Conservation (phyloP, 1,284 basidiomycete species). For the Lignosus rhinocerotis region DNA sequence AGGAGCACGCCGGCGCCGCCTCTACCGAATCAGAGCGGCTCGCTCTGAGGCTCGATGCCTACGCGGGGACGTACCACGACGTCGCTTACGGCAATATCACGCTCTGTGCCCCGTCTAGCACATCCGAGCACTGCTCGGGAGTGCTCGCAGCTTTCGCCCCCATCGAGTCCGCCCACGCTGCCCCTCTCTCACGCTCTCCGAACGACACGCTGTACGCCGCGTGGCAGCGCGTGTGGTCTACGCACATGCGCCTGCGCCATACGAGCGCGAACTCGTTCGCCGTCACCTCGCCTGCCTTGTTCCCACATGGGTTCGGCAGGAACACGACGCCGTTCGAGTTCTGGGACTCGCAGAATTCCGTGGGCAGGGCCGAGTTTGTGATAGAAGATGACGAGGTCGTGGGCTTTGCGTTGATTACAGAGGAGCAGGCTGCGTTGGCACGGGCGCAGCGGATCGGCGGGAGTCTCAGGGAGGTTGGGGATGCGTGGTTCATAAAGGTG, state of each 20-base stretch:
- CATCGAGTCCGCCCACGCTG: neutral
- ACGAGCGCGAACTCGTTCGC: constrained; percentile 18
- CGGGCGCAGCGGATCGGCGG: neutral
- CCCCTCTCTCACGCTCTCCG: neutral
- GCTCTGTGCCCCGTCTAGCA: constrained; percentile 33
- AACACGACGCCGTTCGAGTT: constrained; percentile 32
- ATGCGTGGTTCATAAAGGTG: constrained; percentile 8
- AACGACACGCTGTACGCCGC: constrained; percentile 17
- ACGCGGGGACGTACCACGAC: constrained; percentile 36
- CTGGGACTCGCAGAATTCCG: constrained; percentile 12
- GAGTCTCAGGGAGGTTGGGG: constrained; percentile 2
- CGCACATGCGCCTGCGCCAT: constrained; percentile 29
- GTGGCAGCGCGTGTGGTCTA: constrained; percentile 28
- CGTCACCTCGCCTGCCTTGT: constrained; percentile 22
- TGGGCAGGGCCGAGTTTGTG: constrained; percentile 22
- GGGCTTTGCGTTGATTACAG: constrained; percentile 8
- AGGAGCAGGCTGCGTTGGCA: constrained; percentile 6
- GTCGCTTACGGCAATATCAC: constrained; percentile 38
- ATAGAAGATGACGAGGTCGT: constrained; percentile 8
- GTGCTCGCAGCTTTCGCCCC: constrained; percentile 29
- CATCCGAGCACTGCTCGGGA: constrained; percentile 28
- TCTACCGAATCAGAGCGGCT: neutral
- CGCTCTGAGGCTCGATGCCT: constrained; percentile 8
- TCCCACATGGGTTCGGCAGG: constrained; percentile 30
- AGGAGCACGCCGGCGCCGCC: neutral